Conservation (phyloP, 2,329 filamentous ascomycete species). For the Alternaria panax region DNA sequence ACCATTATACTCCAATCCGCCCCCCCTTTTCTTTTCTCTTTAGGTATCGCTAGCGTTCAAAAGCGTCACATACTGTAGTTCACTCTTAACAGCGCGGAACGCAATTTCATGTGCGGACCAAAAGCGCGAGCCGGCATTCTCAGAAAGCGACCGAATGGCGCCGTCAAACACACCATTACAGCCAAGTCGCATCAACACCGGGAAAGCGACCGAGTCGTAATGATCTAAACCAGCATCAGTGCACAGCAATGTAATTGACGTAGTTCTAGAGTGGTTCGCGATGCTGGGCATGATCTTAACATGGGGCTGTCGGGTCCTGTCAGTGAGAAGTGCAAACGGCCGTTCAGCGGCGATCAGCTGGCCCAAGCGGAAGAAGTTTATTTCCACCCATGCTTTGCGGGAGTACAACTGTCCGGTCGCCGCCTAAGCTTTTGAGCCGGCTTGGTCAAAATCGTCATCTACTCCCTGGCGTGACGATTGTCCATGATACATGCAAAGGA, state of each 20-base stretch:
- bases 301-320: neutral
- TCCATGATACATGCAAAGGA: neutral
- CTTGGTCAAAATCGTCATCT: neutral
- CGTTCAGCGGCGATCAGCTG: neutral
- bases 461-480: neutral
- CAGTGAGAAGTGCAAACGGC: neutral
- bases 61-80: neutral
- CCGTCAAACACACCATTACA: constrained; percentile 21
- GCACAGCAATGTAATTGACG: neutral
- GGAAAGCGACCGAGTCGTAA: constrained; percentile 12
- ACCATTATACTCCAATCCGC: neutral
- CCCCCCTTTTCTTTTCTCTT: neutral
- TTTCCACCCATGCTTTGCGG: neutral
- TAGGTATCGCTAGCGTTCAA: neutral
- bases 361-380: neutral
- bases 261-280: neutral
- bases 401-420: neutral
- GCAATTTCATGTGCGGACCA: neutral
- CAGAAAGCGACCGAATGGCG: constrained; percentile 6
- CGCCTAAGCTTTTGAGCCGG: neutral
- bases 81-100: neutral
- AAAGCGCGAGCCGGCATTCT: neutral
- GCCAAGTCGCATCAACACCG: constrained; percentile 12
- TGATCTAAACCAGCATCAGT: neutral
- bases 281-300: neutral